A percentile compares a stretch with the other conserved stretches of the same genome.
phyloP scores from a whole-genome alignment of 108 stramenopile species.

The Pseudonitzschia multistriata region DNA sequence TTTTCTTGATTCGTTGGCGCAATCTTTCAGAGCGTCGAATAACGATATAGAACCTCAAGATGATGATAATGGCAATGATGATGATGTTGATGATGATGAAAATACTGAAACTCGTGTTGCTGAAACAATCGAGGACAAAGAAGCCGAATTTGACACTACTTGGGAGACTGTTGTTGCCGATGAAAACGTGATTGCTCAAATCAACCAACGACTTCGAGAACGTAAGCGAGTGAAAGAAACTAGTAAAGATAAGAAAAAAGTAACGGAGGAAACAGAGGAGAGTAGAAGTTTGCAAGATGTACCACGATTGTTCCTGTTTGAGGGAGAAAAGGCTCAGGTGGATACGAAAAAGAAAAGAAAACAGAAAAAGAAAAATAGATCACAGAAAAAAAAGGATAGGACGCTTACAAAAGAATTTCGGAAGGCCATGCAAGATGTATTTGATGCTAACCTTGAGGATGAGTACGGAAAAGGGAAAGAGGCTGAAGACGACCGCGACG shows the following conservation, averaged over 20 bases:
- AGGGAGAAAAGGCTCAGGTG: conserved; percentile 24
- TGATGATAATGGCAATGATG: no score
- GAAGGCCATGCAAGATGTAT: conserved; percentile 32
- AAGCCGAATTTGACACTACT: conserved; percentile 28
- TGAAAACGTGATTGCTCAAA: conserved; percentile 26
- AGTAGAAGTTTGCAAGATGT: not conserved
- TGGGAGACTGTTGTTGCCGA: conserved; percentile 38
- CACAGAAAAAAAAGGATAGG: conserved; percentile 27
- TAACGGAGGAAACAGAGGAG: conserved; percentile 7
- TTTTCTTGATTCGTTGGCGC: not conserved
- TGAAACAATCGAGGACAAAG: conserved; percentile 14
- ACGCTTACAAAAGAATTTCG: conserved; percentile 36
- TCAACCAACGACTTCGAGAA: conserved; percentile 29
- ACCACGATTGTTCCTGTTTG: conserved; percentile 36
- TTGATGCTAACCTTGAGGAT: conserved; percentile 36
- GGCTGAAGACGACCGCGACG: conserved; percentile 9
- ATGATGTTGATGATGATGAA: no score
- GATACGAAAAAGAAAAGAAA: conserved; percentile 4
- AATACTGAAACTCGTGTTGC: conserved; percentile 28
- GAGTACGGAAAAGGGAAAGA: conserved; percentile 18
- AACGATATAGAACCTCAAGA: conserved; percentile 6
- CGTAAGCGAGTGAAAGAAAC: conserved; percentile 14
- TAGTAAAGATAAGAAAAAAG: conserved; percentile 14
- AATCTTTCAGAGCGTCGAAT: no score
- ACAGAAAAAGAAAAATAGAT: conserved; percentile 21